phyloP scores from a whole-genome alignment of 2,329 filamentous ascomycete genomes.

The Cordyceps cicadae region DNA sequence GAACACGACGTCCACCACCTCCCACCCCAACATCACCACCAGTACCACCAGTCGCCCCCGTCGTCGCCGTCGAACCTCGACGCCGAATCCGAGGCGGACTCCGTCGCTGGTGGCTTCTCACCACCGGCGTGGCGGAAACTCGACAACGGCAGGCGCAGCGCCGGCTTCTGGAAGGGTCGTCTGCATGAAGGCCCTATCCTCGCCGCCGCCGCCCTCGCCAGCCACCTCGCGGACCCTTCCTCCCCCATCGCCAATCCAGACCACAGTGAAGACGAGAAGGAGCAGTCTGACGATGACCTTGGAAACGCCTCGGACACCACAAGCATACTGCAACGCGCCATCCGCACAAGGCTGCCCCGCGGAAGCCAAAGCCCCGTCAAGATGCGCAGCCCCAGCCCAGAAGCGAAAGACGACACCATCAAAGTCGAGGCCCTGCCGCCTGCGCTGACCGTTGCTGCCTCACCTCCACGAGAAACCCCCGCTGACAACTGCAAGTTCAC shows the following conservation, averaged over 20 bases:
- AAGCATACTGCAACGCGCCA: constrained; percentile 41
- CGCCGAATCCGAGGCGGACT: constrained; percentile 39
- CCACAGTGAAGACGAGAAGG: neutral
- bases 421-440: constrained; percentile 27
- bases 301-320: constrained; percentile 14
- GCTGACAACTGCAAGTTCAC: constrained; percentile 43
- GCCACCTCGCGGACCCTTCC: too few species aligned
- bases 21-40: too few species aligned
- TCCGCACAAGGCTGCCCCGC: constrained; percentile 46
- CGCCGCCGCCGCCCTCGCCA: constrained; percentile 29
- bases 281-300: constrained; percentile 26
- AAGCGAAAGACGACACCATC: constrained; percentile 27
- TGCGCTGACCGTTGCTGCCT: constrained; percentile 15
- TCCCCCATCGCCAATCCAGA: neutral
- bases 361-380: constrained; percentile 50
- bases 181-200: constrained; percentile 41
- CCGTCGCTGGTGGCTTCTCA: constrained; percentile 46
- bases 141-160: constrained; percentile 50
- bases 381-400: constrained; percentile 36
- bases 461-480: constrained; percentile 18
- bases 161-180: constrained; percentile 50
- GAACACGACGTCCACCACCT: constrained; percentile 20
- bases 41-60: neutral
- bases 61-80: constrained; percentile 16
- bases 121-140: constrained; percentile 54